Conservation (phyloP, 2,329 filamentous ascomycete species). For the Onygenales sp. region DNA sequence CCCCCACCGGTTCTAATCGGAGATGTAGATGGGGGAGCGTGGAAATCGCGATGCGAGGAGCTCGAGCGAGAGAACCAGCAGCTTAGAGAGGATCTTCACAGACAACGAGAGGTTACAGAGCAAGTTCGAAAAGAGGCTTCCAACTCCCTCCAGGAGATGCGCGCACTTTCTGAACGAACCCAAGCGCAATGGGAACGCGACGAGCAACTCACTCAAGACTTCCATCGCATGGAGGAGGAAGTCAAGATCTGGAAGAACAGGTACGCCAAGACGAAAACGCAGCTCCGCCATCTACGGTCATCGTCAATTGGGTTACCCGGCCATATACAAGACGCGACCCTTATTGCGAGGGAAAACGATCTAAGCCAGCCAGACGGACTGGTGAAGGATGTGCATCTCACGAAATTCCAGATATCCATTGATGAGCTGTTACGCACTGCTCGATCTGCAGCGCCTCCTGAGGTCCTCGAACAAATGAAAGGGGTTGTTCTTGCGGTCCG, state of each 20-base stretch:
- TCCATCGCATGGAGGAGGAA: constrained; percentile 69
- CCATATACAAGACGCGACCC: constrained; percentile 30
- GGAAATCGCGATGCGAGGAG: constrained; percentile 50
- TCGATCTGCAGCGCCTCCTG: constrained; percentile 61
- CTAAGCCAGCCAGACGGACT: constrained; percentile 65
- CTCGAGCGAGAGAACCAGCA: constrained; percentile 57
- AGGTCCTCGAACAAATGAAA: constrained; percentile 79
- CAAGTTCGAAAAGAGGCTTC: constrained; percentile 79
- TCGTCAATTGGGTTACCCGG: constrained; percentile 64
- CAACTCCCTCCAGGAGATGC: constrained; percentile 82
- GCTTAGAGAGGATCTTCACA: constrained; percentile 52
- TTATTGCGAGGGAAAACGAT: constrained; percentile 57
- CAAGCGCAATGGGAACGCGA: constrained; percentile 72
- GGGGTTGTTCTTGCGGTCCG: constrained; percentile 72
- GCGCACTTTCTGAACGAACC: constrained; percentile 69
- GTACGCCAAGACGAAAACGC: constrained; percentile 80
- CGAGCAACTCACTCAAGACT: constrained; percentile 63
- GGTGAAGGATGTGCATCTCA: constrained; percentile 85
- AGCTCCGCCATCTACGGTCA: constrained; percentile 69
- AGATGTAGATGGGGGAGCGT: constrained; percentile 40
- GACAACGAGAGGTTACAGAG: constrained; percentile 75
- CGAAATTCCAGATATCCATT: constrained; percentile 87
- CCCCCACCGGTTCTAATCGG: neutral
- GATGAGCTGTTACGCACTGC: constrained; percentile 79
- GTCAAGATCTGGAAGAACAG: constrained; percentile 83